Evolutionary conservation across 257 asterid species (phyloP), one percentile per base, ranked within the genome.

Genomic region (Solanum medicagineum): DNA sequence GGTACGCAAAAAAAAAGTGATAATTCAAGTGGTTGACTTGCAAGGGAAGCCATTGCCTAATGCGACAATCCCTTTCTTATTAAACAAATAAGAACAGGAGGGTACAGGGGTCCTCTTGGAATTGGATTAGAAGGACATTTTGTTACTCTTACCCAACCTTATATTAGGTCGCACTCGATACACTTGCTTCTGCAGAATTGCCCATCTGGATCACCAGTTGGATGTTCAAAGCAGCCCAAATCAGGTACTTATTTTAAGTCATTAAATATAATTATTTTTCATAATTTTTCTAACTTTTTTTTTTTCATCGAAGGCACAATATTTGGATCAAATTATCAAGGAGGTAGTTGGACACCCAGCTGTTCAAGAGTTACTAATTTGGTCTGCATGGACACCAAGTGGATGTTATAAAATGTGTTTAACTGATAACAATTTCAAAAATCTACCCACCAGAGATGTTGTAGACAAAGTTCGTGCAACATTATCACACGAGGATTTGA

Each of bases 181-280:
- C 59, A 2, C 91, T 95, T 29, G 90, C 97, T 6, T 81, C 93
- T 3, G 84, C 94, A 8, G 68, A 24, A 42, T 69, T 93, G 84
- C 96, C 98, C 32, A 90, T 93, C 14, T 95, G 98, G 98, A 45
- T 93, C 44, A 92, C 98, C 0, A 97, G 81, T 47, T 94, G 86
- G 98, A 93, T 63, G 95, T 93, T 11, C 0, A 44, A 0, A 3
- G 26, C 88, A 89, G 29, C 5, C 40, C 5, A 19, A 87, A 91
- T 4, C 93, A 93, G 90, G 96, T 90, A 26, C 29, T 1, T 26
- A 26, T 26, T 1, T 1, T 1, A 26, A 1, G 2, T 1, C 1
- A 26, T 26, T 1, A 26, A 26, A 26, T 26, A 26, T 26, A 26
- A 26, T 26, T 26, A 26, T 26, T 26, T 26, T 26, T n/a, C 29